Conservation (phyloP, 495 filamentous ascomycete genomes). For the Penicillium canescens region DNA sequence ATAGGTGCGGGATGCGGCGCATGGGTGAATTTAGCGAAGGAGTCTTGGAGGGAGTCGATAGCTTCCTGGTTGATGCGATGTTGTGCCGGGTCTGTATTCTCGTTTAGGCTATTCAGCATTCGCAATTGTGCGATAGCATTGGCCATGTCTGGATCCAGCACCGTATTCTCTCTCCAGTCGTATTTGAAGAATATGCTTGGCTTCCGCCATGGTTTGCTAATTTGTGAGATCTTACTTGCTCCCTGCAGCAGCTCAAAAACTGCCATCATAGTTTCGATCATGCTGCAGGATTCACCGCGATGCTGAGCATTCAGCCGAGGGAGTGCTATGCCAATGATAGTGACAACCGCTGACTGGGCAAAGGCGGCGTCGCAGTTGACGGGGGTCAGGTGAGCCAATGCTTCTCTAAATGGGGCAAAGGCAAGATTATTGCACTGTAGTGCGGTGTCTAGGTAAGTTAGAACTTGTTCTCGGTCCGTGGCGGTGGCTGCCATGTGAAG, state of each 20-base stretch:
- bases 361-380: constrained; percentile 36
- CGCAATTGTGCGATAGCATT: background rate
- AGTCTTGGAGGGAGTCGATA: constrained; percentile 1
- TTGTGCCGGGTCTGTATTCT: background rate
- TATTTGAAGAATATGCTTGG: background rate
- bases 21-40: background rate
- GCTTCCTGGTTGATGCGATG: background rate
- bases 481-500: constrained; percentile 37
- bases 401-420: constrained; percentile 27
- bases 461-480: constrained; percentile 25
- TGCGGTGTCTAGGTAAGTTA: constrained; percentile 35
- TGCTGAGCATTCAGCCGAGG: constrained; percentile 23
- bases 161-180: background rate
- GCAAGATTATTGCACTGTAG: constrained; percentile 40
- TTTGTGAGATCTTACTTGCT: background rate
- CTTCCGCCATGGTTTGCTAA: constrained; percentile 2
- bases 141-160: background rate
- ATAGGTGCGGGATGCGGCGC: background rate
- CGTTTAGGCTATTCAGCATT: background rate
- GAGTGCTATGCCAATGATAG: constrained; percentile 30
- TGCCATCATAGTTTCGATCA: constrained; percentile 5
- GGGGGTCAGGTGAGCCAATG: constrained; percentile 29
- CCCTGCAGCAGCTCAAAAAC: constrained; percentile 11
- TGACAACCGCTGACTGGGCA: constrained; percentile 40
- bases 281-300: background rate